phyloP scores from a whole-genome alignment of 2,329 filamentous ascomycete species.

The Ampelomyces quisqualis region DNA sequence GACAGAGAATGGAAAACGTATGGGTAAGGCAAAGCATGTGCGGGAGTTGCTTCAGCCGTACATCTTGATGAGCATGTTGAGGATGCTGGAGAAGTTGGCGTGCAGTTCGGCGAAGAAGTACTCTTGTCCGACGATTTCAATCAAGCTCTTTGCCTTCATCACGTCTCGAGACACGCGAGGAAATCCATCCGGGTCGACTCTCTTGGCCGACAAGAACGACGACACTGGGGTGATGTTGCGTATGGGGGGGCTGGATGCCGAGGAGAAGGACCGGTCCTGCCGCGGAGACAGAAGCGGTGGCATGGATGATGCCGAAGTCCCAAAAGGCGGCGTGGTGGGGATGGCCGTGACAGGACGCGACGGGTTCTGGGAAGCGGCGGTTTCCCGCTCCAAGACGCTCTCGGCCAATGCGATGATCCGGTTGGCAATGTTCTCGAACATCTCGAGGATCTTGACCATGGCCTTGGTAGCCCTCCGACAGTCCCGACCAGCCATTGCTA shows the following conservation, averaged over 20 bases:
- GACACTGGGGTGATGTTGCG: constrained; percentile 57
- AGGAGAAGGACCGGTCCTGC: constrained; percentile 32
- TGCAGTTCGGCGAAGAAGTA: constrained; percentile 61
- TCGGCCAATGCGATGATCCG: constrained; percentile 51
- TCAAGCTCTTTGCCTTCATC: constrained; percentile 57
- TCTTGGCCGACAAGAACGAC: constrained; percentile 59
- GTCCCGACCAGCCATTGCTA: constrained; percentile 59
- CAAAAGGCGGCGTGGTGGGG: constrained; percentile 34
- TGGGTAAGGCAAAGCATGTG: no score
- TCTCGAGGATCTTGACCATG: constrained; percentile 44
- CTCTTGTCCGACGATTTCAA: constrained; percentile 60
- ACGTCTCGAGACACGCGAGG: constrained; percentile 53
- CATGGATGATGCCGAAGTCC: constrained; percentile 31
- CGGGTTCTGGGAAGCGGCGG: constrained; percentile 22
- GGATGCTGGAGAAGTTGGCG: constrained; percentile 50
- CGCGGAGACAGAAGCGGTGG: constrained; percentile 31
- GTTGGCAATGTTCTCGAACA: constrained; percentile 57
- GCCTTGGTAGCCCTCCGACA: constrained; percentile 52
- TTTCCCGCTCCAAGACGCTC: constrained; percentile 42
- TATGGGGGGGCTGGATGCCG: constrained; percentile 33
- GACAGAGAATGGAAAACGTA: constrained; percentile 15
- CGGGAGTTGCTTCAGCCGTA: constrained; percentile 37
- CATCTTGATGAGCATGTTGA: constrained; percentile 44
- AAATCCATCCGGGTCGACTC: constrained; percentile 58
- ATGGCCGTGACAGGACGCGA: constrained; percentile 34